Evolutionary conservation across 192 early-diverging fungal species (phyloP), one percentile per base, ranked within the genome.

Genomic region (Dispira parvispora): DNA sequence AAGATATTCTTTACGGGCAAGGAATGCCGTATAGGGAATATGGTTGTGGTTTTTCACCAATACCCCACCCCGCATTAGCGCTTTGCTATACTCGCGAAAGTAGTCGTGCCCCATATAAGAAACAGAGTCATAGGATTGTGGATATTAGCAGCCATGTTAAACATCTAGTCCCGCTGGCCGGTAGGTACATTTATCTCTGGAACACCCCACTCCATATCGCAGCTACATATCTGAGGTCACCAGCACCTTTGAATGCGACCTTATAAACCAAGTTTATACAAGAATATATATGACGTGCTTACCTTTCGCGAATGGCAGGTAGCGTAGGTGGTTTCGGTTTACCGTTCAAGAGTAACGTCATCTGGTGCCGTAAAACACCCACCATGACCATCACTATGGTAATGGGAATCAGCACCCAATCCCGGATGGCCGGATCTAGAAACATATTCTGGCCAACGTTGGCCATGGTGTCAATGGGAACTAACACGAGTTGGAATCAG

Each of bases 341-440:
- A 28, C 89, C 84, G 56, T 80, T 84, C 69, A 98, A 73, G n/a
- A 98, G 79, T 61, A 90, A 78, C 28, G 92, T 94, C 61, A 94
- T 82, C 68, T 92, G 82, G 76, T 96, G 89, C 27, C 95, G 77
- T 67, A 96, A 76, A n/a, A 98, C 73, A 61, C 95, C 95, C 26
- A 96, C 91, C 63, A 98, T 78, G 28, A 98, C 82, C 95, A 98
- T 98, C 67, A 95, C 92, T 26, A 93, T 63, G 81, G 94, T 94
- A 69, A 98, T 96, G 20, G 95, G 93, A 46, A 98, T 83, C 62
- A 98, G 79, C 8, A 98, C 92, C 94, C 92, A 90, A 72, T 88
- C 80, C 55, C 89, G 80, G 63, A 91, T 91, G 53, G 84, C 88
- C 82, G 50, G 27, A 49, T 49, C 14, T 58, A 8, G 32, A 57